Evolutionary conservation across 345 rosid genomes (phyloP).

Genomic region (Hibiscus tridactylites): DNA sequence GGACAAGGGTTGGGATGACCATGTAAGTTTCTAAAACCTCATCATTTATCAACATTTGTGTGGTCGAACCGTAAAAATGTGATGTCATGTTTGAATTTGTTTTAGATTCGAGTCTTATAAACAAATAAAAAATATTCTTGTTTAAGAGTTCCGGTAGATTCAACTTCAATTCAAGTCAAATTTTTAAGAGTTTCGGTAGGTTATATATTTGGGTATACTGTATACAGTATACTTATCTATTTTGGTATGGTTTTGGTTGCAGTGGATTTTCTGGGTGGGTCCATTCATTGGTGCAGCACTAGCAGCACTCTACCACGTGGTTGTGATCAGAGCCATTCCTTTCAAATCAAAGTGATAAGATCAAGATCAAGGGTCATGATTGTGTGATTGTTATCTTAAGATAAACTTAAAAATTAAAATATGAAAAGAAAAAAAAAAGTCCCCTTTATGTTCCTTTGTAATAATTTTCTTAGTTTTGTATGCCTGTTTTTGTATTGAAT

Average conservation of each 20-base stretch:
- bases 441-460: not conserved
- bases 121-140: no score
- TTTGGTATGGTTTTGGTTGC: constrained; percentile 6
- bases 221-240: not conserved
- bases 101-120: no score
- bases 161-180: no score
- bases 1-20: constrained; percentile 49
- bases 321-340: constrained; percentile 74
- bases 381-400: not conserved
- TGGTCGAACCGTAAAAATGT: no score
- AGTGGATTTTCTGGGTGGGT: constrained; percentile 83
- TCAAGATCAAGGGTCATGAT: not conserved
- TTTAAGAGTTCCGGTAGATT: no score
- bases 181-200: no score
- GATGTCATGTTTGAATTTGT: no score
- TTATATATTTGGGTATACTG: not conserved
- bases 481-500: not conserved
- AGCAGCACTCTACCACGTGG: constrained; percentile 65
- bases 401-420: not conserved
- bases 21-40: constrained; percentile 22
- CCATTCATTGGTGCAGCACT: constrained; percentile 73
- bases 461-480: not conserved
- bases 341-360: constrained; percentile 34
- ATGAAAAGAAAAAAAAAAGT: not conserved
- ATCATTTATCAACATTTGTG: no score